Conservation (phyloP, 192 early-diverging fungal species). For the Mortierella claussenii region DNA sequence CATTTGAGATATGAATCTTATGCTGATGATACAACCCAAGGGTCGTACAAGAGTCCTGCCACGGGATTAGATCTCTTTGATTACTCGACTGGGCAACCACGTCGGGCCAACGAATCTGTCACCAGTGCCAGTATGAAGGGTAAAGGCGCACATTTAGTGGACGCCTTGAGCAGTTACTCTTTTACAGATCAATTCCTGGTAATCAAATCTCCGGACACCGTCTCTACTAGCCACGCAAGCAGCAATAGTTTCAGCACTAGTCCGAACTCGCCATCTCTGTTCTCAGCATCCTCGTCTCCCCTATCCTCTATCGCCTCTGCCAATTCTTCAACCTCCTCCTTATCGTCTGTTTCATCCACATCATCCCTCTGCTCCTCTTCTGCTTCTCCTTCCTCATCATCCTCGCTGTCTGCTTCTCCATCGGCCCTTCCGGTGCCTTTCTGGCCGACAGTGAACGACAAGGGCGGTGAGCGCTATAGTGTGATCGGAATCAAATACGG, state of each 20-base stretch:
- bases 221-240: background rate
- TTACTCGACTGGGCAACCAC: constrained; percentile 20
- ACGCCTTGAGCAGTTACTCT: background rate
- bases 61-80: constrained; percentile 36
- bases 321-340: constrained; percentile 3
- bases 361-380: too few species aligned
- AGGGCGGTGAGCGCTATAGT: constrained; percentile 24
- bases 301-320: constrained; percentile 2
- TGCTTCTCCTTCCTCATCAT: too few species aligned
- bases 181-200: constrained; percentile 25
- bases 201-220: too few species aligned
- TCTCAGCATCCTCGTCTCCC: background rate
- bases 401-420: too few species aligned
- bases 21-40: too few species aligned
- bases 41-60: constrained; percentile 2
- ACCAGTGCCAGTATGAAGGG: too few species aligned
- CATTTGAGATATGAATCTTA: too few species aligned
- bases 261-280: background rate
- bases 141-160: too few species aligned
- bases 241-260: background rate
- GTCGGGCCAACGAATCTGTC: background rate
- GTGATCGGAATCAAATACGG: constrained; percentile 43
- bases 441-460: background rate
- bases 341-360: background rate
- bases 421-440: background rate